Percentiles rank a stretch among this genome's conserved stretches.
Evolutionary conservation across 2,329 filamentous ascomycete species (phyloP).

Genomic region (Fusarium sp.): DNA sequence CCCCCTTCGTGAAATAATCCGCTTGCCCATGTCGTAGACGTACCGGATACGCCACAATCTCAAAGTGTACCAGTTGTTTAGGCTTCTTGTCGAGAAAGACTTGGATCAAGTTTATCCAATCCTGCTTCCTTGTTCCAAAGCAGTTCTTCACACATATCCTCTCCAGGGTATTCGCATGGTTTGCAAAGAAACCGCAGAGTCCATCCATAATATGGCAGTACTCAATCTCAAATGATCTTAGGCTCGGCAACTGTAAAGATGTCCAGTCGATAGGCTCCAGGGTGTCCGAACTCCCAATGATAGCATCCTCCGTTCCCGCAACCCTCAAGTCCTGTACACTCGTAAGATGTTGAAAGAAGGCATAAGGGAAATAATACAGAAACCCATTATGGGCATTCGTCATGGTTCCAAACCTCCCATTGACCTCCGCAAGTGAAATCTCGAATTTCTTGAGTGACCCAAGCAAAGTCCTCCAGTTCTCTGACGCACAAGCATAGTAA

Average conservation of each 20-base stretch:
- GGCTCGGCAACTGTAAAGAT: neutral
- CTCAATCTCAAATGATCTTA: neutral
- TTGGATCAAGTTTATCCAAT: neutral
- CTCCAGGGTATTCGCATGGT: neutral
- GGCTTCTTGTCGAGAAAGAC: neutral
- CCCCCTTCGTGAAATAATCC: neutral
- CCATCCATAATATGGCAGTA: neutral
- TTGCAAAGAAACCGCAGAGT: neutral
- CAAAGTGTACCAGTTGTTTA: neutral
- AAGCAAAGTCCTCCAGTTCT: neutral
- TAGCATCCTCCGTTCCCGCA: neutral
- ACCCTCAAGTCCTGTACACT: neutral
- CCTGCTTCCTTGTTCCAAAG: neutral
- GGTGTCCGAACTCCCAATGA: neutral
- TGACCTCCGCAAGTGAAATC: neutral
- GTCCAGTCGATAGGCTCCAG: constrained; percentile 15
- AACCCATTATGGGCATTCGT: neutral
- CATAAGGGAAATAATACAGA: neutral
- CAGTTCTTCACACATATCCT: neutral
- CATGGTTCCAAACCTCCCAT: neutral
- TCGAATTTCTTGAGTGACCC: neutral
- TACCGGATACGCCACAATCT: neutral
- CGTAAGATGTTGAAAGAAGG: neutral
- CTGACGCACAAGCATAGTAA: neutral
- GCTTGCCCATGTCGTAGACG: neutral